These are phyloP conservation scores for Pinus tabuliformis DNA, from an alignment of 75 land plant genomes.

Conservation along the genomic window DNA sequence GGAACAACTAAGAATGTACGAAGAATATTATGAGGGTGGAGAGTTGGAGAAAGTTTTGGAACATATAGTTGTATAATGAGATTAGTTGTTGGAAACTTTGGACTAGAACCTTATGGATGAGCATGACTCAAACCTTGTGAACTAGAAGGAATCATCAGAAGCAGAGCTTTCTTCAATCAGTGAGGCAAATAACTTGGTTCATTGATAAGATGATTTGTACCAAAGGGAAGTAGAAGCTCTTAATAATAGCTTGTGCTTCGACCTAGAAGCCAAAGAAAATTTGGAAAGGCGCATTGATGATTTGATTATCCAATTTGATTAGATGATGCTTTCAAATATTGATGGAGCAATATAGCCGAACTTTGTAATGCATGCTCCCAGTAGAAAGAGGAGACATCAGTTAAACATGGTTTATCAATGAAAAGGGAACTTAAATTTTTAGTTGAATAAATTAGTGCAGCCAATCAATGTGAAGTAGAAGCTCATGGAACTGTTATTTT, in stretches of 20 bases:
- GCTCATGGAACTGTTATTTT: slow-evolving; percentile 49
- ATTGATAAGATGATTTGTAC: slow-evolving; percentile 52
- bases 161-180: slow-evolving; percentile 24
- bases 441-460: slow-evolving; percentile 75
- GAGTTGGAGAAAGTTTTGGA: slow-evolving; percentile 69
- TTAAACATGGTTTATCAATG: neutral
- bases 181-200: slow-evolving; percentile 58
- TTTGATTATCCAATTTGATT: slow-evolving; percentile 29
- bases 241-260: slow-evolving; percentile 31
- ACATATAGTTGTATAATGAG: slow-evolving; percentile 57
- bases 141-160: slow-evolving; percentile 20
- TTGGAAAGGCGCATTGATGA: slow-evolving; percentile 55
- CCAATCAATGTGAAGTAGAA: slow-evolving; percentile 70
- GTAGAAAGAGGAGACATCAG: neutral
- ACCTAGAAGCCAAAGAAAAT: slow-evolving; percentile 53
- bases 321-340: neutral
- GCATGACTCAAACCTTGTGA: slow-evolving; percentile 17
- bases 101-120: slow-evolving; percentile 86
- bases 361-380: neutral
- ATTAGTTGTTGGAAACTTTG: slow-evolving; percentile 72
- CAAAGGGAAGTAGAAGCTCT: slow-evolving; percentile 47
- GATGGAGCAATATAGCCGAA: neutral
- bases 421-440: slow-evolving; percentile 44
- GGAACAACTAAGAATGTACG: slow-evolving; percentile 27
- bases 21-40: slow-evolving; percentile 53